A percentile compares a stretch with the other conserved stretches of the same genome.
phyloP scores from a whole-genome alignment of 148 eudicot genomes.

The Camellia sinensis region DNA sequence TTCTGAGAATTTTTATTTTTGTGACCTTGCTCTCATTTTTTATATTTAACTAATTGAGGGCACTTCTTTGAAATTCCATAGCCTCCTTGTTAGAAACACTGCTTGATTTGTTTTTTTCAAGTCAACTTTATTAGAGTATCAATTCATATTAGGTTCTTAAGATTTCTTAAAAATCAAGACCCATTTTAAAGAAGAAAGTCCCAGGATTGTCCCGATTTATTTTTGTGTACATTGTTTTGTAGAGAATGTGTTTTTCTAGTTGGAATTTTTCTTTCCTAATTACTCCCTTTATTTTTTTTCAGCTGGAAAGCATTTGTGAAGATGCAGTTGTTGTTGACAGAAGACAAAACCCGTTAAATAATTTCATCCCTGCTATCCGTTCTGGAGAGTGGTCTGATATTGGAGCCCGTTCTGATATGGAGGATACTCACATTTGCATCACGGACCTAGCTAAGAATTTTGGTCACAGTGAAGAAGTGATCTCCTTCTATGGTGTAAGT shows the following conservation, averaged over 20 bases:
- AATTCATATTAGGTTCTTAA: not conserved
- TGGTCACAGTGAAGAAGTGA: conserved; percentile 50
- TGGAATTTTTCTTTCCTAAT: not conserved
- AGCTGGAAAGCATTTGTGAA: conserved; percentile 86
- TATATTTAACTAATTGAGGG: not conserved
- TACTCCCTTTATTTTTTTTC: conserved; percentile 9
- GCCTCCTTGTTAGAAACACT: not conserved
- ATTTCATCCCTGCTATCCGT: conserved; percentile 62
- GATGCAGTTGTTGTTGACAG: conserved; percentile 43
- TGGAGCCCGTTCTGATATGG: conserved; percentile 80
- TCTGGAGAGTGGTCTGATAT: conserved; percentile 96
- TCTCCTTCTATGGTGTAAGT: conserved; percentile 97
- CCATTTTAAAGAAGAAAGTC: not conserved
- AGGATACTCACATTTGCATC: conserved; percentile 87
- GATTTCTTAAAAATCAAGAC: not conserved
- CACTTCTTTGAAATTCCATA: not conserved
- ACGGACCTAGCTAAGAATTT: conserved; percentile 66
- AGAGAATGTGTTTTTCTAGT: not conserved
- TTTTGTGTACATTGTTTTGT: too few species aligned
- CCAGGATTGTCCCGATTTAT: not conserved
- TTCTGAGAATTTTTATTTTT: not conserved
- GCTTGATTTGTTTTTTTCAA: not conserved
- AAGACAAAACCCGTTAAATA: conserved; percentile 28
- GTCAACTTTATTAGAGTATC: not conserved
- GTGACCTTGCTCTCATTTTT: not conserved